Conservation (phyloP, 2,329 filamentous ascomycete genomes). For the Sporothrix pseudoabietina region DNA sequence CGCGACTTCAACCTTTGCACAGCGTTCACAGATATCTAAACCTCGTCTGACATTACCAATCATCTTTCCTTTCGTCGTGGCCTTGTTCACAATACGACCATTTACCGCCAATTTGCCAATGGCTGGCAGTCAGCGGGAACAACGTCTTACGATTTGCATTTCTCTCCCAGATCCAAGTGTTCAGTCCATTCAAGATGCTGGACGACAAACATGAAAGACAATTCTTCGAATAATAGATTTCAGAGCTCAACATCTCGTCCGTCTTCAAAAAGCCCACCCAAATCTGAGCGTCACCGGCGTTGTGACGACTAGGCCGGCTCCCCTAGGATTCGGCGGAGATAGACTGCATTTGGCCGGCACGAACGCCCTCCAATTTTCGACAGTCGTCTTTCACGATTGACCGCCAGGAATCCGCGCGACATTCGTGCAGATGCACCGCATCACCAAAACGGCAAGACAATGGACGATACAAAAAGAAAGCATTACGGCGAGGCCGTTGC, state of each 20-base stretch:
- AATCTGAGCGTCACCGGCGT: not conserved
- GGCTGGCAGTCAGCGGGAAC: not conserved
- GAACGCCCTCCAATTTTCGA: not conserved
- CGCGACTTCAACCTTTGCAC: not conserved
- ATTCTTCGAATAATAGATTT: not conserved
- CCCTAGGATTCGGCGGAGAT: slow-evolving; percentile 11
- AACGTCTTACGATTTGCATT: not conserved
- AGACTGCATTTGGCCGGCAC: not conserved
- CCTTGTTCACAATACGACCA: too few relatives aligned
- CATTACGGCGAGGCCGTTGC: not conserved
- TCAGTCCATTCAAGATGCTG: not conserved
- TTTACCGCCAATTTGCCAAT: not conserved
- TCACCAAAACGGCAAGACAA: not conserved
- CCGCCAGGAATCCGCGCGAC: not conserved
- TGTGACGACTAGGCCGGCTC: not conserved
- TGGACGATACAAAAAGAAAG: not conserved
- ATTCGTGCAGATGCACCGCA: not conserved
- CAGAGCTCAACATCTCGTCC: not conserved
- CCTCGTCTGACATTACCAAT: not conserved
- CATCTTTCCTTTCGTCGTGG: not conserved
- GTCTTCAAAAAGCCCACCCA: not conserved
- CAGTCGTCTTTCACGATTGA: slow-evolving; percentile 13
- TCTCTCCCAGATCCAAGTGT: not conserved
- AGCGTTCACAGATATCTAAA: not conserved
- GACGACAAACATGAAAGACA: not conserved